Evolutionary conservation across 2,329 filamentous ascomycete species (phyloP).

Genomic region (Hypoxylon sp.): DNA sequence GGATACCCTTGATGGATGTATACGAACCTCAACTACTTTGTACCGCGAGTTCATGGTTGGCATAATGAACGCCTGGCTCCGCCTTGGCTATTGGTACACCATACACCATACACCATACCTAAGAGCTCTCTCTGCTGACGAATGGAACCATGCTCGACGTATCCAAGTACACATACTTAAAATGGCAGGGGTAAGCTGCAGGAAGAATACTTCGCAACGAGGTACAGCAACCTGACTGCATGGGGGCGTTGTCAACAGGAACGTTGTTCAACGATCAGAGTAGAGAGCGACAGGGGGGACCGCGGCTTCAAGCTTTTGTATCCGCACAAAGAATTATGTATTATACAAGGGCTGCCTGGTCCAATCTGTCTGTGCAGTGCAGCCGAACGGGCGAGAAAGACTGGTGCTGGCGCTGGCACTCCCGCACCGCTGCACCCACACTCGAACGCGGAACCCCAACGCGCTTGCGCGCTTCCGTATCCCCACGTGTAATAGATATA

Average conservation of each 20-base stretch:
- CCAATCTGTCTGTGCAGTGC: constrained; percentile 35
- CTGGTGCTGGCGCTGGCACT: constrained; percentile 34
- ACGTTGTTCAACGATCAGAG: constrained; percentile 40
- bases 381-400: constrained; percentile 28
- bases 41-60: constrained; percentile 35
- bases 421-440: constrained; percentile 24
- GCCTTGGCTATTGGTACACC: constrained; percentile 42
- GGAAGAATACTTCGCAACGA: constrained; percentile 39
- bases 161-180: constrained; percentile 41
- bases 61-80: constrained; percentile 35
- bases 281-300: constrained; percentile 36
- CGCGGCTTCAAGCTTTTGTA: constrained; percentile 41
- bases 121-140: constrained; percentile 40
- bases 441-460: constrained; percentile 24
- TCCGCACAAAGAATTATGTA: constrained; percentile 31
- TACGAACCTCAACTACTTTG: constrained; percentile 36
- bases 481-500: constrained; percentile 26
- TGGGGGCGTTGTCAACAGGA: constrained; percentile 36
- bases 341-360: constrained; percentile 27
- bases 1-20: constrained; percentile 33
- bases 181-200: constrained; percentile 39
- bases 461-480: constrained; percentile 29
- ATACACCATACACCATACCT: constrained; percentile 39
- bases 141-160: constrained; percentile 40
- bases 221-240: constrained; percentile 42